phyloP scores from a whole-genome alignment of 225 moss, liverwort and hornwort species.

The Climacium dendroides region DNA sequence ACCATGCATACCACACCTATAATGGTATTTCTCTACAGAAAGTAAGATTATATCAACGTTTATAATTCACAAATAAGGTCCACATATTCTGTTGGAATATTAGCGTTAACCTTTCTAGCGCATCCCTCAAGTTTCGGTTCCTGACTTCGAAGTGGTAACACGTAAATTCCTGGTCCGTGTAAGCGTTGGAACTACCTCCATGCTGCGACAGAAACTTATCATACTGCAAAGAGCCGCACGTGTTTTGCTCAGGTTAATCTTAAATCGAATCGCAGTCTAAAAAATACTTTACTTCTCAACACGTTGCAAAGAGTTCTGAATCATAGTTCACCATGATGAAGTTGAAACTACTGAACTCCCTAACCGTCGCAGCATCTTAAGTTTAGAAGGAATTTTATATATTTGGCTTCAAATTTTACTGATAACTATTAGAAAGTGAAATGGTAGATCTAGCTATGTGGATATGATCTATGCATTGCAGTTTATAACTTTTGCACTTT shows the following conservation, averaged over 20 bases:
- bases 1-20: neutral
- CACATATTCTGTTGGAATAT: neutral
- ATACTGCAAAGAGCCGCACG: constrained; percentile 26
- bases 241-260: neutral
- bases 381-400: neutral
- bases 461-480: neutral
- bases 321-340: neutral
- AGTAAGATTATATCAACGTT: neutral
- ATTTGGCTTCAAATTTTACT: neutral
- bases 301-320: neutral
- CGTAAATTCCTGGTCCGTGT: constrained; percentile 51
- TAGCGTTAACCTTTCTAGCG: constrained; percentile 35
- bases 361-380: neutral
- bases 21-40: neutral
- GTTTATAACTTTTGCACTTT: neutral
- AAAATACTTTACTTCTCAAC: neutral
- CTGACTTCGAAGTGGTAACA: constrained; percentile 51
- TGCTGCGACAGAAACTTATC: constrained; percentile 40
- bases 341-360: neutral
- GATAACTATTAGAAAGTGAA: neutral
- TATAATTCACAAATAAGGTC: neutral
- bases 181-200: constrained; percentile 46
- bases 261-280: neutral
- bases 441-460: neutral
- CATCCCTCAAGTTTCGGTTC: constrained; percentile 24